These are phyloP conservation scores for Ulvella scutata DNA, from an alignment of 139 green algal genomes.

Conservation along the genomic window DNA sequence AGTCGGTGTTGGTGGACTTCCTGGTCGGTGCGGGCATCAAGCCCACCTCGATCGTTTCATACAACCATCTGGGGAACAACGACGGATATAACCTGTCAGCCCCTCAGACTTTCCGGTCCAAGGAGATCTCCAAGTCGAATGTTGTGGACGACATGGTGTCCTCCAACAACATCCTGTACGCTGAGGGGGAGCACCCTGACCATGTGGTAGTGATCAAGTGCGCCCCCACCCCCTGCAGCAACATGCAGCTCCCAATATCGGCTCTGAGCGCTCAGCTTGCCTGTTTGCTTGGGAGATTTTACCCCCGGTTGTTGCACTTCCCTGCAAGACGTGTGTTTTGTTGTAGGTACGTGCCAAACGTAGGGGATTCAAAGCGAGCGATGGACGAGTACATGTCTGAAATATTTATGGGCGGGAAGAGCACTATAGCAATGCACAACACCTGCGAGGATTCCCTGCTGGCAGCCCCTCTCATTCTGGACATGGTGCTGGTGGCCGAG, in stretches of 20 bases:
- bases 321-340: not conserved
- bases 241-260: too few relatives aligned
- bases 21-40: constrained; percentile 96
- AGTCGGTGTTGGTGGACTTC: constrained; percentile 95
- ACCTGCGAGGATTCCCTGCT: constrained; percentile 98
- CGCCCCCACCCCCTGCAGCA: too few relatives aligned
- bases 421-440: constrained; percentile 99
- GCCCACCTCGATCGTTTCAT: constrained; percentile 91
- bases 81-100: constrained; percentile 94
- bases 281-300: too few relatives aligned
- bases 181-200: constrained; percentile 89
- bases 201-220: constrained; percentile 98
- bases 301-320: too few relatives aligned
- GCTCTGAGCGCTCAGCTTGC: too few relatives aligned
- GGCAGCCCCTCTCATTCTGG: constrained; percentile 94
- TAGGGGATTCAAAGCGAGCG: constrained; percentile 92
- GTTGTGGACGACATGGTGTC: constrained; percentile 98
- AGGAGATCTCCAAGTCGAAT: constrained; percentile 96
- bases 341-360: constrained; percentile 81
- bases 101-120: constrained; percentile 73
- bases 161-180: constrained; percentile 87
- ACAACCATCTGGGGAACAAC: constrained; percentile 99
- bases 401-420: constrained; percentile 88
- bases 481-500: constrained; percentile 94
- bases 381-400: constrained; percentile 99